These are phyloP conservation scores for Nemania sp. DNA, from an alignment of 2,329 filamentous ascomycete genomes.

Conservation along the genomic window DNA sequence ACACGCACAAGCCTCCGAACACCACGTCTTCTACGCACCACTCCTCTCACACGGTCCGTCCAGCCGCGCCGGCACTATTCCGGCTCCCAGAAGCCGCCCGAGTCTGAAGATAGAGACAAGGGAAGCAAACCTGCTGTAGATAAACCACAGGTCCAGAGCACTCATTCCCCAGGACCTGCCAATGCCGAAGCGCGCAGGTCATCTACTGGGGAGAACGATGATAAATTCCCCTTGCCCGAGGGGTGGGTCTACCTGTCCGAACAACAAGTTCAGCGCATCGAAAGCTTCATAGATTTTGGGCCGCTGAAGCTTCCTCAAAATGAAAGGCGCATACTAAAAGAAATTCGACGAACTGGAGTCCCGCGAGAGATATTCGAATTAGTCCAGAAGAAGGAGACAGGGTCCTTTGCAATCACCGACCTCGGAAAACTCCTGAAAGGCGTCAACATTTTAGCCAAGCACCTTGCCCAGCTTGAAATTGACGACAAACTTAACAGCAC, in stretches of 20 bases:
- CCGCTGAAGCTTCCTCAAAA: background rate
- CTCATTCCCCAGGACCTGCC: constrained; percentile 48
- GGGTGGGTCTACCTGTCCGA: constrained; percentile 49
- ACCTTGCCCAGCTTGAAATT: background rate
- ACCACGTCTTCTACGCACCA: constrained; percentile 43
- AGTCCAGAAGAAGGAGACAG: background rate
- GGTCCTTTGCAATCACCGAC: constrained; percentile 17
- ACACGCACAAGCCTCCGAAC: constrained; percentile 46
- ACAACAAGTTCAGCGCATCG: constrained; percentile 36
- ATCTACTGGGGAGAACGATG: constrained; percentile 17
- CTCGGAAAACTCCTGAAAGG: constrained; percentile 6
- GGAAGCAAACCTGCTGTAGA: constrained; percentile 18
- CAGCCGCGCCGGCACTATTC: constrained; percentile 46
- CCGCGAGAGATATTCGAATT: constrained; percentile 6
- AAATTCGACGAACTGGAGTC: constrained; percentile 25
- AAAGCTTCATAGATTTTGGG: background rate
- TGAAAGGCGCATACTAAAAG: background rate
- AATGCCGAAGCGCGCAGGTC: constrained; percentile 38
- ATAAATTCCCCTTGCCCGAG: constrained; percentile 43
- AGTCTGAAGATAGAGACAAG: constrained; percentile 37
- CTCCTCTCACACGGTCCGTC: constrained; percentile 44
- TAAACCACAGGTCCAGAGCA: constrained; percentile 47
- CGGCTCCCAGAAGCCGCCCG: constrained; percentile 41
- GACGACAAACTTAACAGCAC: background rate
- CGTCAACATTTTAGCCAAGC: constrained; percentile 8